These are phyloP conservation scores for Colletotrichum costaricense DNA, from an alignment of 2,329 filamentous ascomycete genomes.

Conservation along the genomic window DNA sequence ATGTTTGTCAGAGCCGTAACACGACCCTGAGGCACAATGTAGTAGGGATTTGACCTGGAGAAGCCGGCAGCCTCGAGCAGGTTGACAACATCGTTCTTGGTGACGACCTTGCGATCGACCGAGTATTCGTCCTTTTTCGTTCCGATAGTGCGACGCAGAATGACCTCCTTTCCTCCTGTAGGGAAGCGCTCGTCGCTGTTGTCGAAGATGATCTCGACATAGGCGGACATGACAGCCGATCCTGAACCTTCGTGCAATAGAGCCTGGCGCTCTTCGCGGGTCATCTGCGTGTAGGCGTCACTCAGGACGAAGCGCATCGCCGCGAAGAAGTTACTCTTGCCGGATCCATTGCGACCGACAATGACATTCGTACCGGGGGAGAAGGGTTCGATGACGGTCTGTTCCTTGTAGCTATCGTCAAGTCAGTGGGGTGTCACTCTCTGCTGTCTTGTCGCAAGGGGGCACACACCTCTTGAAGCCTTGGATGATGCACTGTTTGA, in stretches of 20 bases:
- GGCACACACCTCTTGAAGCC: constrained; percentile 92
- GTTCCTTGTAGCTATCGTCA: constrained; percentile 89
- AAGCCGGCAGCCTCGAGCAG: constrained; percentile 96
- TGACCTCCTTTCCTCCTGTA: constrained; percentile 89
- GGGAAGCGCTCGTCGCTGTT: constrained; percentile 96
- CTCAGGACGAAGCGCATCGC: constrained; percentile 98
- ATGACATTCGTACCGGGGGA: constrained; percentile 98
- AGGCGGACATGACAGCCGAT: constrained; percentile 98
- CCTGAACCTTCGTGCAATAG: constrained; percentile 98
- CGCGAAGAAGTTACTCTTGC: constrained; percentile 99
- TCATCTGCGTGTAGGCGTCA: constrained; percentile 97
- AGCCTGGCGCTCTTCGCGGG: constrained; percentile 93
- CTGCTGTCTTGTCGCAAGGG: constrained; percentile 12
- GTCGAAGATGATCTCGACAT: constrained; percentile 99
- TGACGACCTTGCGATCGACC: constrained; percentile 95
- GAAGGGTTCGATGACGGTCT: constrained; percentile 98
- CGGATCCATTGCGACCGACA: constrained; percentile 98
- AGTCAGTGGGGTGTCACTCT: constrained; percentile 40
- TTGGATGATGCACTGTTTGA: constrained; percentile 99
- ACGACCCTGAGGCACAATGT: constrained; percentile 97
- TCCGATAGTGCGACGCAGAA: constrained; percentile 92
- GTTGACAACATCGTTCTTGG: constrained; percentile 94
- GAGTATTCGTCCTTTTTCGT: constrained; percentile 99
- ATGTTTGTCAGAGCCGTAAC: constrained; percentile 98
- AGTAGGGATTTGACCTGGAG: constrained; percentile 97